Evolutionary conservation across 345 rosid genomes (phyloP), one percentile per base, ranked within the genome.

Genomic region (Carallia brachiata): DNA sequence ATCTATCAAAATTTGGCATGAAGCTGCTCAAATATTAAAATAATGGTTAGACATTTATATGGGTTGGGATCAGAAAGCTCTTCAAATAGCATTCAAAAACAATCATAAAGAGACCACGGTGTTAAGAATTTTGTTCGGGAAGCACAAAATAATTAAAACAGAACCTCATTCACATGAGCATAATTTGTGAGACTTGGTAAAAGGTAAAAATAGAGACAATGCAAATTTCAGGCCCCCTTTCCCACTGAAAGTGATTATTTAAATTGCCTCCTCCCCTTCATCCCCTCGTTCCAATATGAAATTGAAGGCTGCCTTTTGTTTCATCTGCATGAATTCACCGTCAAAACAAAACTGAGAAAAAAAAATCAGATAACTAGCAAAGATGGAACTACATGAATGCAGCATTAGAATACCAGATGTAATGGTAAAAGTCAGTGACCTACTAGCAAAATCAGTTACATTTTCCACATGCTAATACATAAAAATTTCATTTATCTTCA

Each of bases 281-380:
- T 23, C 23, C 23, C 23, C 23, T 23, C 23, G 98, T 97, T 78
- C 98, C 87, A 78, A 96, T 94, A 44, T 97, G 92, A 78, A 91
- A 94, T 55, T 84, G 97, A 74, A 94, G 96, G 84, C 97, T 94
- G 78, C 96, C 89, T 79, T 87, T 94, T 60, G 97, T 94, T 83
- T 94, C 98, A 79, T 94, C 98, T 62, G 95, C 85, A 78, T 94
- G 96, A 81, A 89, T 76, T 96, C 89, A 73, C 52, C 64, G 79
- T 71, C 73, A 81, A 63, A 77, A 63, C 31, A 53, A 76, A 7
- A n/a, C 28, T 2, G 27, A 19, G 28, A 3, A 54, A 54, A 54
- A 54, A 16, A 10, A 9, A 7, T 37, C 9, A 37, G 6, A 37
- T 37, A 37, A 37, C 40, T 37, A 37, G 40, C 8, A 37, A 32